These are phyloP conservation scores for Lenzites betulinus DNA, from an alignment of 768 basidiomycete species.

Conservation along the genomic window DNA sequence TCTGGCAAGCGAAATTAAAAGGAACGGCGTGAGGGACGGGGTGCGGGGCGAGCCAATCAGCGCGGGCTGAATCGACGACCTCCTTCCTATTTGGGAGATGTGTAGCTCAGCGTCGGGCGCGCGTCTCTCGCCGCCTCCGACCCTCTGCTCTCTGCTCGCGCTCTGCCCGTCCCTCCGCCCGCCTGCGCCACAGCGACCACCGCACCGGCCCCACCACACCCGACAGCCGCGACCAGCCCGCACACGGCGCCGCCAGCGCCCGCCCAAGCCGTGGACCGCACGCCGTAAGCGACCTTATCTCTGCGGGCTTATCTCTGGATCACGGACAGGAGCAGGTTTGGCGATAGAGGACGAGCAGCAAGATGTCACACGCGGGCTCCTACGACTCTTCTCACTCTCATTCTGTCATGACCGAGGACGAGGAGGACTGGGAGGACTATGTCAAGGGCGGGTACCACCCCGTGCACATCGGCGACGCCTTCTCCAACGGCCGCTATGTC, in stretches of 20 bases:
- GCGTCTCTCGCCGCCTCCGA: constrained; percentile 12
- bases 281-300: constrained; percentile 19
- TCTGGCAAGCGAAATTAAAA: not conserved
- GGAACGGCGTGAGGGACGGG: no score
- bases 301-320: constrained; percentile 19
- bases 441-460: constrained; percentile 77
- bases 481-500: constrained; percentile 83
- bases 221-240: not conserved
- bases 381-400: constrained; percentile 64
- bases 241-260: not conserved
- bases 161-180: not conserved
- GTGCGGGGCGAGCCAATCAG: constrained; percentile 18
- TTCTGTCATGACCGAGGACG: constrained; percentile 87
- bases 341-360: no score
- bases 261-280: not conserved
- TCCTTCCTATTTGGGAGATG: constrained; percentile 13
- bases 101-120: constrained; percentile 13
- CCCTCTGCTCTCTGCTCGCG: constrained; percentile 1
- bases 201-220: not conserved
- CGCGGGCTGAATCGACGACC: not conserved
- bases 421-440: constrained; percentile 93
- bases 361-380: constrained; percentile 37
- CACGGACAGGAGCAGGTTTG: constrained; percentile 2
- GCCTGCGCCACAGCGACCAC: constrained; percentile 1
- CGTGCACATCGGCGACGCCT: constrained; percentile 92